phyloP scores from a whole-genome alignment of 306 rosid genomes.

The Quercus agrifolia region DNA sequence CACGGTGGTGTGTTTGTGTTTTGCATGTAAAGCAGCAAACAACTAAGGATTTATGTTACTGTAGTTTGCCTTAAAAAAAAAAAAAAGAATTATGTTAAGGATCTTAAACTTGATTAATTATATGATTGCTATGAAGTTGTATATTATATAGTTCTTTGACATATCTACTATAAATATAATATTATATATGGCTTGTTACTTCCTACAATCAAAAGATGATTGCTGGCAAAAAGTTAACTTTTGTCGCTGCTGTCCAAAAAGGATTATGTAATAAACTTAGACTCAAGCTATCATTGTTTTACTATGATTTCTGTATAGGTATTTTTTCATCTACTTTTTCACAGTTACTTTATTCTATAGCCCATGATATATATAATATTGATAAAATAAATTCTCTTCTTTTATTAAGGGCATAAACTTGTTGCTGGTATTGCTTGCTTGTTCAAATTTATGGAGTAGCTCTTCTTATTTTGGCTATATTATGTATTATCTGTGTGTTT shows the following conservation, averaged over 20 bases:
- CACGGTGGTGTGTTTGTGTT: background rate
- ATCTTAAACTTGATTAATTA: background rate
- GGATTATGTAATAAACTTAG: background rate
- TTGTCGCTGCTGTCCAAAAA: background rate
- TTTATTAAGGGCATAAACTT: background rate
- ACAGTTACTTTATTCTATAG: background rate
- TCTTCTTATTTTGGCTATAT: constrained; percentile 9
- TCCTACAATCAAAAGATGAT: background rate
- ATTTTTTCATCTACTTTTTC: background rate
- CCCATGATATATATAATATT: background rate
- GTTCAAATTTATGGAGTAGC: constrained; percentile 7
- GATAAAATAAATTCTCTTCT: background rate
- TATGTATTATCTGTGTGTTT: background rate
- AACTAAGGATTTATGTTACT: background rate
- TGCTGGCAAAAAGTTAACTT: background rate
- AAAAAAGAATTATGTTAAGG: background rate
- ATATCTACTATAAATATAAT: background rate
- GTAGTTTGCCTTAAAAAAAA: no score
- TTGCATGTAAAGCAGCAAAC: background rate
- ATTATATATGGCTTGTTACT: background rate
- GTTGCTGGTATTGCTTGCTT: background rate
- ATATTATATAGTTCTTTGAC: background rate
- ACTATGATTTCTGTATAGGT: background rate
- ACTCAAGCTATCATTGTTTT: background rate
- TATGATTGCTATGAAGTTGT: background rate